Base-by-base conservation (phyloP, 108 stramenopile genomes). In the Fragilariopsis cylindrus region DNA sequence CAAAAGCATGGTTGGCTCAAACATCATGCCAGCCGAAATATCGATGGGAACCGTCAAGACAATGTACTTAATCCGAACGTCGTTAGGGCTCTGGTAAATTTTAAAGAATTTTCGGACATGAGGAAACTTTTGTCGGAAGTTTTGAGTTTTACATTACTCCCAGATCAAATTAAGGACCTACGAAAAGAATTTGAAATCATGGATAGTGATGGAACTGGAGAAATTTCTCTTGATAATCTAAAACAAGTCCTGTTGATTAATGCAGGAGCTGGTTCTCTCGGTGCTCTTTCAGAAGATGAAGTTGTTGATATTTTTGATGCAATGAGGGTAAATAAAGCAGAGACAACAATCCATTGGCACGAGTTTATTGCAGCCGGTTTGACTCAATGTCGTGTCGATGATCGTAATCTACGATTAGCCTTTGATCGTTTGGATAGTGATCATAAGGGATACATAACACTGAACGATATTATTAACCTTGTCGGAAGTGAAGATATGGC, bases 281-380 rank as follows among this genome's bases (percentile, higher is more conserved):
- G 90, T 11, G 84, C 86, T 0, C 63, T 93, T 48, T 87, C 88
- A 15, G 90, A 91, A 70, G 85, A 81, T 57, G 92, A 93, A 78
- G 88, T 91, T 4, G 87, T 85, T 71, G 91, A 89, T 49, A 92
- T 92, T 53, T 92, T 92, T 78, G 86, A 89, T 73, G 88, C 91
- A 3, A 86, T 92, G 80, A 74, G 91, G n/a, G 91, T 92, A 9
- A 84, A 86, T 16, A 92, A 92, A 63, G 66, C 78, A 5, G 91
- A 92, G 66, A 84, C 84, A 3, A 72, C 84, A 4, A 89, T 92
- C 70, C 91, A 89, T 64, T 92, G 86, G 86, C 91, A 92, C 65
- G 91, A 92, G 72, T 93, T 93, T 65, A 90, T 93, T 69, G 92
- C 92, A 7, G 92, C 92, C 9, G 90, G 89, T 13, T 63, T 93